A percentile compares a stretch with the other conserved stretches of the same genome.
phyloP scores from a whole-genome alignment of 768 basidiomycete species.

The Boletales sp. region DNA sequence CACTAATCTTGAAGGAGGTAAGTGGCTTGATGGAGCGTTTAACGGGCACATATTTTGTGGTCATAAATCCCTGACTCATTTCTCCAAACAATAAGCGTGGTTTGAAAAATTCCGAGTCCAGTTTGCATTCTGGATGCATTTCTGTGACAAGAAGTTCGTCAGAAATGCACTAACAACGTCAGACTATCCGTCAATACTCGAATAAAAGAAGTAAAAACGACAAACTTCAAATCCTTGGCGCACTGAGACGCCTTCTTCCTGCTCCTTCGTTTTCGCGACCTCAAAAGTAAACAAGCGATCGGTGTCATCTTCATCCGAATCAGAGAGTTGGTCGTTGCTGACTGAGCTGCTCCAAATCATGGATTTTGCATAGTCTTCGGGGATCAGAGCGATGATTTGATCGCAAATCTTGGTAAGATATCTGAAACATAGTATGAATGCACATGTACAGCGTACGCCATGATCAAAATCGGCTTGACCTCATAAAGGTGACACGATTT shows the following conservation, averaged over 20 bases:
- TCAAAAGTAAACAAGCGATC: slow-evolving; percentile 55
- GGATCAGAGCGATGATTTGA: slow-evolving; percentile 48
- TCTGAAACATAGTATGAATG: slow-evolving; percentile 25
- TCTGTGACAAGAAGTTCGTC: slow-evolving; percentile 16
- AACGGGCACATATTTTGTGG: slow-evolving; percentile 23
- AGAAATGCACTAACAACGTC: slow-evolving; percentile 8
- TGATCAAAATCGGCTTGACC: slow-evolving; percentile 30
- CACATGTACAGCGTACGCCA: neutral
- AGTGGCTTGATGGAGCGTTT: slow-evolving; percentile 9
- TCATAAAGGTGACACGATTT: slow-evolving; percentile 59
- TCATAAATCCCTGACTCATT: slow-evolving; percentile 40
- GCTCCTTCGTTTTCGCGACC: slow-evolving; percentile 53
- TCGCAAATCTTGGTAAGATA: slow-evolving; percentile 59
- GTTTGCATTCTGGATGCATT: slow-evolving; percentile 17
- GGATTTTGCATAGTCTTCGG: slow-evolving; percentile 41
- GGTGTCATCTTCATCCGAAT: slow-evolving; percentile 36
- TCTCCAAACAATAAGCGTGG: slow-evolving; percentile 40
- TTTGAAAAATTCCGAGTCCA: slow-evolving; percentile 21
- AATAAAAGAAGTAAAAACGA: neutral
- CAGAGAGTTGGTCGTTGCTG: slow-evolving; percentile 20
- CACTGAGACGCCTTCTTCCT: slow-evolving; percentile 46
- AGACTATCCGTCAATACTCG: neutral
- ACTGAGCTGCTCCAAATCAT: slow-evolving; percentile 42
- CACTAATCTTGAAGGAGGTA: slow-evolving; percentile 3
- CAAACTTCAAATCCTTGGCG: slow-evolving; percentile 46